Evolutionary conservation across 331 rosid genomes (phyloP).

Genomic region (Pyracantha coccinea): DNA sequence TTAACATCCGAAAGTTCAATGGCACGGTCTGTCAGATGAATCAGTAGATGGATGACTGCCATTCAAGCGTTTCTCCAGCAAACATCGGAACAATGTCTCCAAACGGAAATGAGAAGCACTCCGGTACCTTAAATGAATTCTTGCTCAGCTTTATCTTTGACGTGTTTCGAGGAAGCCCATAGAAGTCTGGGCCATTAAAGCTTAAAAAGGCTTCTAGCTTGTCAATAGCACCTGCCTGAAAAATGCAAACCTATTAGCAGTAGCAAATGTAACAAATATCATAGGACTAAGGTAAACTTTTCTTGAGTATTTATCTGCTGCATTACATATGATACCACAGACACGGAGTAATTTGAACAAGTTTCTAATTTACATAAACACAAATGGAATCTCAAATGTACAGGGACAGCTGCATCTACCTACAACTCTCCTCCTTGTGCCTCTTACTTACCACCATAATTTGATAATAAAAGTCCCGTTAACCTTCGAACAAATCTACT

Average conservation of each 20-base stretch:
- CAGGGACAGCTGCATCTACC: neutral
- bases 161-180: constrained; percentile 77
- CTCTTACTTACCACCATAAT: too few species aligned
- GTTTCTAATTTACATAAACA: neutral
- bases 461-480: too few species aligned
- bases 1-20: neutral
- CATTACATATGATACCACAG: neutral
- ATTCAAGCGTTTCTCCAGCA: constrained; percentile 75
- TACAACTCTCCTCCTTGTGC: too few species aligned
- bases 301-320: neutral
- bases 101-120: constrained; percentile 47
- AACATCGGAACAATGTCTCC: constrained; percentile 86
- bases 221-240: constrained; percentile 79
- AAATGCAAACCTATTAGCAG: neutral
- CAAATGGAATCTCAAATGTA: neutral
- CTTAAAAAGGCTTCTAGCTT: constrained; percentile 89
- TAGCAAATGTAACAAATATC: neutral
- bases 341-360: neutral
- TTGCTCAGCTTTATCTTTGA: constrained; percentile 54
- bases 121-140: constrained; percentile 73
- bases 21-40: neutral
- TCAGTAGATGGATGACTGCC: constrained; percentile 52
- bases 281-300: neutral
- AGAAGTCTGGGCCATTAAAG: constrained; percentile 93
- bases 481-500: too few species aligned